A percentile compares a stretch with the other conserved stretches of the same genome.
These are phyloP conservation scores for Pestalotiopsis sp. DNA, from an alignment of 2,329 filamentous ascomycete species.

Conservation along the genomic window DNA sequence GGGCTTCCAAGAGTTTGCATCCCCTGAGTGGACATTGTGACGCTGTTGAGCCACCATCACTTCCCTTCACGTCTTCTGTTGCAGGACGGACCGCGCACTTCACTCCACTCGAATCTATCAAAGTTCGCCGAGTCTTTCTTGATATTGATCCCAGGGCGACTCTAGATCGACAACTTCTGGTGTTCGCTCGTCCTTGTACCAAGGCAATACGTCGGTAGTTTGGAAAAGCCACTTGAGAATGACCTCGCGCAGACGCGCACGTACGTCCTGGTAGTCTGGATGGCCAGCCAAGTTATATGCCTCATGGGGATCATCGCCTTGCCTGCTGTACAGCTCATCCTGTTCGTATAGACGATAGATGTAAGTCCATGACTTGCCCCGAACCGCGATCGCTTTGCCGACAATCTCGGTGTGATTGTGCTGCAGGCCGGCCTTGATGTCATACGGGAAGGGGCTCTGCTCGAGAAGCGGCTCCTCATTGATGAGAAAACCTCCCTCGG, in stretches of 20 bases:
- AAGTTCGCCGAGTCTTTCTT: neutral
- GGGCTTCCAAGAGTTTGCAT: too few relatives aligned
- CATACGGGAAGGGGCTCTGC: conserved; percentile 45
- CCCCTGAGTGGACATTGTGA: too few relatives aligned
- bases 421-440: conserved; percentile 47
- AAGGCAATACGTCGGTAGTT: conserved; percentile 11
- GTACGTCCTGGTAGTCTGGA: conserved; percentile 24
- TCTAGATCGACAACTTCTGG: neutral
- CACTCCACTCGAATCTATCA: neutral
- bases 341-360: conserved; percentile 49
- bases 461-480: conserved; percentile 49
- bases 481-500: conserved; percentile 46
- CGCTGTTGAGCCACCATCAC: too few relatives aligned
- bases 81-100: too few relatives aligned
- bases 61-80: too few relatives aligned
- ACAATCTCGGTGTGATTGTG: conserved; percentile 46
- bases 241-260: conserved; percentile 31
- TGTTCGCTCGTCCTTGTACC: conserved; percentile 18
- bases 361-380: conserved; percentile 41
- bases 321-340: conserved; percentile 43
- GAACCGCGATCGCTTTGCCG: conserved; percentile 37
- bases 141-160: neutral
- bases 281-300: conserved; percentile 40
- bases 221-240: conserved; percentile 35
- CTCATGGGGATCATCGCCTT: conserved; percentile 42